Percentiles rank a stretch among this genome's conserved stretches.
phyloP scores from a whole-genome alignment of 2,329 filamentous ascomycete species.

The Blastomyces gilchristii region DNA sequence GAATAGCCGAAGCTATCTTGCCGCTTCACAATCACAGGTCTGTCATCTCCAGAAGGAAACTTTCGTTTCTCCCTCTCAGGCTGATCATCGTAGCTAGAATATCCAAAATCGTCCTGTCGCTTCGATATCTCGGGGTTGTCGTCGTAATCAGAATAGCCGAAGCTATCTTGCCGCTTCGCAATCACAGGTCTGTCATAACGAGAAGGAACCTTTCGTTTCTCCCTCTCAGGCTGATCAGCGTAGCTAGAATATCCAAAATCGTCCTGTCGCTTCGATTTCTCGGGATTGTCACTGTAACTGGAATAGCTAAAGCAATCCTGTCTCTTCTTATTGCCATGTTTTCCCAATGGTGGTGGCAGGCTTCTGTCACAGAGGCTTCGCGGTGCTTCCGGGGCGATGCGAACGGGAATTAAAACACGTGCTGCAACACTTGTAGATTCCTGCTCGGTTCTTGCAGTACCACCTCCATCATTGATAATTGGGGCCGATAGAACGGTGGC shows the following conservation, averaged over 20 bases:
- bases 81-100: neutral
- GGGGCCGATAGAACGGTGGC: neutral
- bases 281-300: neutral
- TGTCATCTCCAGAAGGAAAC: neutral
- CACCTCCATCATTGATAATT: neutral
- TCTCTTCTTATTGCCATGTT: neutral
- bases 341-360: neutral
- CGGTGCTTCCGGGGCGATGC: neutral
- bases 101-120: neutral
- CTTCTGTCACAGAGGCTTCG: neutral
- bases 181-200: too few relatives aligned
- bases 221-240: too few relatives aligned
- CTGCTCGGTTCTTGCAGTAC: neutral
- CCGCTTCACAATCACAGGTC: neutral
- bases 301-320: neutral
- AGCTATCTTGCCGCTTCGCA: neutral
- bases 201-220: too few relatives aligned
- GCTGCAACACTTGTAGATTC: neutral
- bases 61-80: neutral
- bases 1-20: neutral
- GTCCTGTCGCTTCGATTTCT: neutral
- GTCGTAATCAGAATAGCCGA: neutral
- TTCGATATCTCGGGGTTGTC: neutral
- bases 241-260: neutral
- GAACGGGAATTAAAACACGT: neutral